Percentiles rank a stretch among this genome's conserved stretches.
Evolutionary conservation across 495 filamentous ascomycete genomes (phyloP).

Genomic region (Rhypophila decipiens): DNA sequence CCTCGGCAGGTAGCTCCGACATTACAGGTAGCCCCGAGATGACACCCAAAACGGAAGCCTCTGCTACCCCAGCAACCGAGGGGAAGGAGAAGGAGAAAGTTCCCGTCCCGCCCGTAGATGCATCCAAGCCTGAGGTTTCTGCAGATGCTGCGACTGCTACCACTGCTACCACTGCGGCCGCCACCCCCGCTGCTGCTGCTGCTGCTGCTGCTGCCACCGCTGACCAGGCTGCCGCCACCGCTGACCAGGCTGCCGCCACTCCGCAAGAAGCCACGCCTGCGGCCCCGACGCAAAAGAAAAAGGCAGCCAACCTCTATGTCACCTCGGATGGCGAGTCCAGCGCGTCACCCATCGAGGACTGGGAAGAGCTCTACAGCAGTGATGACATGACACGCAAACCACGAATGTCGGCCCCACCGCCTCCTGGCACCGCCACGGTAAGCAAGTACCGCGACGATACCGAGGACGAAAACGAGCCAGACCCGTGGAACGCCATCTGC

Average conservation of each 20-base stretch:
- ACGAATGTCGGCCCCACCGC: conserved; percentile 26
- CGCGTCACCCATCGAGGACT: conserved; percentile 44
- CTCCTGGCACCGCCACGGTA: conserved; percentile 21
- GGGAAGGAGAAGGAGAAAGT: conserved; percentile 25
- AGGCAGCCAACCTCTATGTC: conserved; percentile 21
- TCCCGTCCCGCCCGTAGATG: conserved; percentile 20
- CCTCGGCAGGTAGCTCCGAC: conserved; percentile 13
- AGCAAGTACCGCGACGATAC: conserved; percentile 34
- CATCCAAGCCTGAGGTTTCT: conserved; percentile 3
- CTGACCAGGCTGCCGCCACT: neutral
- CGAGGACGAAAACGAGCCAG: conserved; percentile 40
- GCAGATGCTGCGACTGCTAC: neutral
- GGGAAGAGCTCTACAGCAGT: conserved; percentile 43
- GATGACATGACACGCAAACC: conserved; percentile 47
- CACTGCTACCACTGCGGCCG: neutral
- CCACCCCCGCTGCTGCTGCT: neutral
- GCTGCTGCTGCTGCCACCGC: conserved; percentile 2
- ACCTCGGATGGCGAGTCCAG: conserved; percentile 41
- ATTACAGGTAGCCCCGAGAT: conserved; percentile 18
- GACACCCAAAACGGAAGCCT: conserved; percentile 26
- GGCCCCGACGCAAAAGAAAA: conserved; percentile 9
- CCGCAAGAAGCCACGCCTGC: neutral
- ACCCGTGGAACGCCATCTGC: conserved; percentile 47
- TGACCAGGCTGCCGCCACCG: too few relatives aligned
- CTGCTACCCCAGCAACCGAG: conserved; percentile 12